Conservation (phyloP, 495 filamentous ascomycete species). For the Penicillium samsonianum region DNA sequence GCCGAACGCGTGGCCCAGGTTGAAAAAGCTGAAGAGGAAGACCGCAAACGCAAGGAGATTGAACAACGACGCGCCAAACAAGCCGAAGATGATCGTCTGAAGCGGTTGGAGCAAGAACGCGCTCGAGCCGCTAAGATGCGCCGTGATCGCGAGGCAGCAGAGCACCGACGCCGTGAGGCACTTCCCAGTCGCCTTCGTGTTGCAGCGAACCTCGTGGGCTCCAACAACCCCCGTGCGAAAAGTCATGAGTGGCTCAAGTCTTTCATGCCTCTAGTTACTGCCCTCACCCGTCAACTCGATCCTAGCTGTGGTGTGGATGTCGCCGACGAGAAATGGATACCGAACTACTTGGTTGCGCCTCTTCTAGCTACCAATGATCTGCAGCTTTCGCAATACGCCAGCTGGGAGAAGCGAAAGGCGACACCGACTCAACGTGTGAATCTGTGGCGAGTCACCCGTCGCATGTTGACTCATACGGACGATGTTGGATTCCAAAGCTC, state of each 20-base stretch:
- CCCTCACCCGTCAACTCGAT: slow-evolving; percentile 49
- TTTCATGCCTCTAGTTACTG: slow-evolving; percentile 56
- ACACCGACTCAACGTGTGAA: slow-evolving; percentile 51
- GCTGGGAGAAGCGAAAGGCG: slow-evolving; percentile 61
- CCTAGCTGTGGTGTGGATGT: slow-evolving; percentile 41
- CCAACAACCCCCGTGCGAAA: slow-evolving; percentile 47
- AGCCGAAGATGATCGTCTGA: slow-evolving; percentile 56
- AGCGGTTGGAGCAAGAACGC: slow-evolving; percentile 60
- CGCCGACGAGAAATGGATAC: slow-evolving; percentile 68
- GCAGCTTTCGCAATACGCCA: slow-evolving; percentile 68
- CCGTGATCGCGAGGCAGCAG: slow-evolving; percentile 54
- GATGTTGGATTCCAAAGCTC: slow-evolving; percentile 39
- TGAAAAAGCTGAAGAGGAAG: slow-evolving; percentile 55
- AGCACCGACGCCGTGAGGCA: slow-evolving; percentile 59
- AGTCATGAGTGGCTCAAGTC: slow-evolving; percentile 48
- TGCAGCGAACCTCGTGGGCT: slow-evolving; percentile 50
- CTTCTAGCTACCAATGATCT: slow-evolving; percentile 76
- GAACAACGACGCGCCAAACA: slow-evolving; percentile 54
- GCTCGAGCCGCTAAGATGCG: slow-evolving; percentile 49
- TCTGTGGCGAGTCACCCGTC: slow-evolving; percentile 55
- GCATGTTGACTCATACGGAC: slow-evolving; percentile 50
- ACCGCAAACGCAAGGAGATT: slow-evolving; percentile 52
- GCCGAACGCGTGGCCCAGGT: slow-evolving; percentile 45
- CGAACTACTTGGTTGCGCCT: slow-evolving; percentile 74
- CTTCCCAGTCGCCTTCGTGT: slow-evolving; percentile 52